Evolutionary conservation across 1,139 yeast genomes (phyloP).

Genomic region (Candida sp.): DNA sequence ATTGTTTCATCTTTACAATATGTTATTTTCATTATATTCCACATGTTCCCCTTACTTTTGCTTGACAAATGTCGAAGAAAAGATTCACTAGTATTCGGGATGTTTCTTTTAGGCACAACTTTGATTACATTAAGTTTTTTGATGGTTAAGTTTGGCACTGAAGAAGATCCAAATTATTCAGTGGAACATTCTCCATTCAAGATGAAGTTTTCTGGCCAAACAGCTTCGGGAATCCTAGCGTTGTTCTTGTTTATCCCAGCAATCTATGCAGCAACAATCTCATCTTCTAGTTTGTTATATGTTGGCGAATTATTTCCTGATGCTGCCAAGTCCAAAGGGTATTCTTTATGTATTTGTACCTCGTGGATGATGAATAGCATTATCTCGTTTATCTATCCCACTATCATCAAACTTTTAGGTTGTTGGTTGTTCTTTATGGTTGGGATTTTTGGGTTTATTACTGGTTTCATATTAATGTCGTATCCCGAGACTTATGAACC

Average conservation of each 20-base stretch:
- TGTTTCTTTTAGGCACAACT: constrained; percentile 31
- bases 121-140: constrained; percentile 33
- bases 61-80: constrained; percentile 46
- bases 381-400: constrained; percentile 41
- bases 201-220: constrained; percentile 13
- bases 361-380: constrained; percentile 51
- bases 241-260: constrained; percentile 47
- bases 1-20: constrained; percentile 20
- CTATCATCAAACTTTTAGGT: constrained; percentile 30
- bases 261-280: constrained; percentile 45
- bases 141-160: constrained; percentile 25
- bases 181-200: constrained; percentile 12
- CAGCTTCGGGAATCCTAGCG: constrained; percentile 41
- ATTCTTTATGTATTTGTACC: constrained; percentile 49
- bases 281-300: constrained; percentile 52
- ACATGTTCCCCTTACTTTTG: constrained; percentile 22
- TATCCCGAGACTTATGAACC: constrained; percentile 45
- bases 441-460: constrained; percentile 28
- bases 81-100: constrained; percentile 44
- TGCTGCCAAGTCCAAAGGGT: constrained; percentile 46
- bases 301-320: constrained; percentile 53
- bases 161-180: constrained; percentile 2
- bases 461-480: constrained; percentile 21
- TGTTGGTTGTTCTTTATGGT: constrained; percentile 44
- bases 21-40: constrained; percentile 18